Evolutionary conservation across 768 basidiomycete species (phyloP).

Genomic region (Macrolepiota dolichaula): DNA sequence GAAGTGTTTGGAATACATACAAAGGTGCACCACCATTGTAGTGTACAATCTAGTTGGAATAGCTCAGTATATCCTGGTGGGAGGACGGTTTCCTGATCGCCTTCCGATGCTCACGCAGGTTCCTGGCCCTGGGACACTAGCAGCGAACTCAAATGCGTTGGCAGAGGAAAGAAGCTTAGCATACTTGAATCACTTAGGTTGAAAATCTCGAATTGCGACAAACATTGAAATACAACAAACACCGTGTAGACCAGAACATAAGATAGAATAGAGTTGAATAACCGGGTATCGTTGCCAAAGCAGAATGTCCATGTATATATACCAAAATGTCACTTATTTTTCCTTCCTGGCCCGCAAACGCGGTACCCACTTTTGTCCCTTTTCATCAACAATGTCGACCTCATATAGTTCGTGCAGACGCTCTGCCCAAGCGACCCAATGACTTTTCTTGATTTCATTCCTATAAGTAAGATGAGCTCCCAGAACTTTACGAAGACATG

Average conservation of each 20-base stretch:
- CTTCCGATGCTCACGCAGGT: background rate
- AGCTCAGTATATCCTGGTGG: too few species aligned
- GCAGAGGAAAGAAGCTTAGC: background rate
- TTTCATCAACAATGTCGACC: background rate
- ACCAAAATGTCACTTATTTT: background rate
- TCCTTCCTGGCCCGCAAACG: background rate
- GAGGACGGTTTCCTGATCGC: too few species aligned
- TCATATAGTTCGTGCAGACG: background rate
- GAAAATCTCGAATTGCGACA: background rate
- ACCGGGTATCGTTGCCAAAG: background rate
- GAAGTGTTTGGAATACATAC: too few species aligned
- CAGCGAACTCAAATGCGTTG: background rate
- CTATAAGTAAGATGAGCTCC: background rate
- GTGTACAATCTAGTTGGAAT: too few species aligned
- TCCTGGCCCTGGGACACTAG: background rate
- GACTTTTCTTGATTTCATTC: background rate
- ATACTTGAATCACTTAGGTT: background rate
- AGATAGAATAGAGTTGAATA: background rate
- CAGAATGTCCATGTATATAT: background rate
- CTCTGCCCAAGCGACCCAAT: constrained; percentile 5
- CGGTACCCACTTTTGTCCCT: constrained; percentile 1
- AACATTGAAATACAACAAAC: background rate
- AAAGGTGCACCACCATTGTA: too few species aligned
- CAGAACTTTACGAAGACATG: background rate
- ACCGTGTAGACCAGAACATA: background rate